A percentile compares a stretch with the other conserved stretches of the same genome.
Conservation (phyloP, 768 basidiomycete species). For the Mrakia blollopis region DNA sequence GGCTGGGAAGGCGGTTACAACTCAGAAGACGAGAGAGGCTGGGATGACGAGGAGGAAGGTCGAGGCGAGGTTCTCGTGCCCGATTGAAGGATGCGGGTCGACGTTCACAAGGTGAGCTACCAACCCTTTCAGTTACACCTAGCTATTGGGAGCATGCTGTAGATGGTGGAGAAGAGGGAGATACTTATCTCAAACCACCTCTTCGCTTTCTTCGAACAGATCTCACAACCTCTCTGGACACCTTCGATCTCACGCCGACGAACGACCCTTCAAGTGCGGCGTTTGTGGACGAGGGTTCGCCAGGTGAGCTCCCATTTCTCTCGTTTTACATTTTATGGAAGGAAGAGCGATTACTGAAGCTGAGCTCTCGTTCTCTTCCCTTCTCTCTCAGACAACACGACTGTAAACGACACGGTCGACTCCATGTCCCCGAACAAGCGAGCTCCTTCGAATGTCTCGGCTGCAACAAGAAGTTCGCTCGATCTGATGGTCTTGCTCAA, state of each 20-base stretch:
- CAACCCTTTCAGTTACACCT: no score
- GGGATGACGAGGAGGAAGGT: conserved; percentile 26
- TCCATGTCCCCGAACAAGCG: conserved; percentile 1
- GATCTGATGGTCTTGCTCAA: conserved; percentile 15
- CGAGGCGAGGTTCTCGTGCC: conserved; percentile 23
- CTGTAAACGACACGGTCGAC: conserved; percentile 21
- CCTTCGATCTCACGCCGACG: conserved; percentile 24
- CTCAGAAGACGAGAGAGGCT: conserved; percentile 21
- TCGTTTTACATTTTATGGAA: background rate
- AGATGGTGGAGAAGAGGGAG: background rate
- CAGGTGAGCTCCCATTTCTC: background rate
- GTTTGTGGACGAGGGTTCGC: conserved; percentile 22
- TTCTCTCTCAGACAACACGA: conserved; percentile 12
- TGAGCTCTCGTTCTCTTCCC: background rate
- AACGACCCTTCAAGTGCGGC: conserved; percentile 22
- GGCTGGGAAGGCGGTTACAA: conserved; percentile 10
- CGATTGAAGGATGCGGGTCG: conserved; percentile 19
- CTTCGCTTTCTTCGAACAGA: background rate
- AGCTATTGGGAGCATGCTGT: no score
- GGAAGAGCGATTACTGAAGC: background rate
- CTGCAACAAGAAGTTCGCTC: conserved; percentile 27
- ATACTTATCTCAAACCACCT: background rate
- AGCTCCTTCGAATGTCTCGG: conserved; percentile 1
- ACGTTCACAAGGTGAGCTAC: conserved; percentile 19
- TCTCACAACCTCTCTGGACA: conserved; percentile 23